These are phyloP conservation scores for Pleurotus tuoliensis DNA, from an alignment of 768 basidiomycete genomes.

Conservation along the genomic window DNA sequence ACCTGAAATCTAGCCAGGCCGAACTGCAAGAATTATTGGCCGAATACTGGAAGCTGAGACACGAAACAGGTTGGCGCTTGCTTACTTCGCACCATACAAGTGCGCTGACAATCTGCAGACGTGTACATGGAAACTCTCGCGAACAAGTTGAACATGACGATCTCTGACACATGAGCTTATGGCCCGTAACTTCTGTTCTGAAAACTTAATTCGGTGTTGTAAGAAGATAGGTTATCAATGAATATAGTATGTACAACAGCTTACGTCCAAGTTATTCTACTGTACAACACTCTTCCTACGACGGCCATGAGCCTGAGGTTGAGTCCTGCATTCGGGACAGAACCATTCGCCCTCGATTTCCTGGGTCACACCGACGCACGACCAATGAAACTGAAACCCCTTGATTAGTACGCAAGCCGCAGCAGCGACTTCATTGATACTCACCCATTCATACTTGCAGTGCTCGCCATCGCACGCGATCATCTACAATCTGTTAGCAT, in stretches of 20 bases:
- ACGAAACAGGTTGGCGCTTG: constrained; percentile 58
- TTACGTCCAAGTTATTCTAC: too few relatives aligned
- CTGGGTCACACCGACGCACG: constrained; percentile 57
- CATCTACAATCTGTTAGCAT: constrained; percentile 50
- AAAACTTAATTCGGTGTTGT: too few relatives aligned
- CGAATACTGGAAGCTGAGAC: constrained; percentile 81
- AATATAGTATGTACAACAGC: too few relatives aligned
- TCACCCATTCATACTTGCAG: constrained; percentile 83
- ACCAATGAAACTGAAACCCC: constrained; percentile 61
- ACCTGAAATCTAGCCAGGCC: constrained; percentile 66
- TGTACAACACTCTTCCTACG: too few relatives aligned
- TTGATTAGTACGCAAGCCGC: background rate
- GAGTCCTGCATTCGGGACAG: constrained; percentile 55
- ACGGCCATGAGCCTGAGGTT: too few relatives aligned
- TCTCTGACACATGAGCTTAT: background rate
- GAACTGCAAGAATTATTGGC: constrained; percentile 79
- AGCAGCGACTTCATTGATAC: background rate
- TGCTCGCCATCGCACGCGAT: constrained; percentile 75
- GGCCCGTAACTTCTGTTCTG: too few relatives aligned
- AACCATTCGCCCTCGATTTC: constrained; percentile 67
- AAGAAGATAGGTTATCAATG: too few relatives aligned
- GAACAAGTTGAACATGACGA: constrained; percentile 67
- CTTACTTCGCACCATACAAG: constrained; percentile 1
- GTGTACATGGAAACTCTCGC: constrained; percentile 86
- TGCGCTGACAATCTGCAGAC: constrained; percentile 36